These are phyloP conservation scores for Radiomyces spectabilis DNA, from an alignment of 192 early-diverging fungal species.

Conservation along the genomic window DNA sequence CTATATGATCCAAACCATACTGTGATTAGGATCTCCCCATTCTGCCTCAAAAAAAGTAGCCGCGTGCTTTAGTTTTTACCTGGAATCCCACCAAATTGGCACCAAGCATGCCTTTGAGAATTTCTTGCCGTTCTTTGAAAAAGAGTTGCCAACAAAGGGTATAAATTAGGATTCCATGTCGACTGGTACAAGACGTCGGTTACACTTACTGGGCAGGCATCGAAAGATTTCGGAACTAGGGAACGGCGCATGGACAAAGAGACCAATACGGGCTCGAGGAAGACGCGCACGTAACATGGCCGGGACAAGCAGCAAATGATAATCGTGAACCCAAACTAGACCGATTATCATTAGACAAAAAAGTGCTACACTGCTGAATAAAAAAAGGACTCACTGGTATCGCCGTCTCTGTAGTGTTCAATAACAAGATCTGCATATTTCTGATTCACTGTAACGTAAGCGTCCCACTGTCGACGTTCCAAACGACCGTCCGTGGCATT, in stretches of 20 bases:
- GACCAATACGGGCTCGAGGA: conserved; percentile 82
- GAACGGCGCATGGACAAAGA: conserved; percentile 96
- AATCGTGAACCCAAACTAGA: conserved; percentile 96
- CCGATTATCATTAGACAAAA: conserved; percentile 9
- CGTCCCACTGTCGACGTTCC: conserved; percentile 63
- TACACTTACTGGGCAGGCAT: conserved; percentile 65
- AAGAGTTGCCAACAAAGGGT: background rate
- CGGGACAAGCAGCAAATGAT: conserved; percentile 89
- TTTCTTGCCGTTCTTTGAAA: conserved; percentile 64
- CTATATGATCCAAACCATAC: too few species aligned
- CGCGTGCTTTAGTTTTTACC: too few species aligned
- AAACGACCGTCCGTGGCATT: conserved; percentile 58
- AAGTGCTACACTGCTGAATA: background rate
- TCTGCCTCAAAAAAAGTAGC: too few species aligned
- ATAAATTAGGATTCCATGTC: background rate
- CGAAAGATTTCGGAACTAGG: conserved; percentile 96
- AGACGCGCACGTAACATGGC: conserved; percentile 66
- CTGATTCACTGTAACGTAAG: conserved; percentile 77
- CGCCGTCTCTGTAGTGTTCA: conserved; percentile 66
- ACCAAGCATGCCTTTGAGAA: conserved; percentile 84
- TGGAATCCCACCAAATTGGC: conserved; percentile 94
- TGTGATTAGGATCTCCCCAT: too few species aligned
- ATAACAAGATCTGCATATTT: conserved; percentile 68
- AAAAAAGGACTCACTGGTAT: conserved; percentile 49
- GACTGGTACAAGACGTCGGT: background rate